Evolutionary conservation across 345 rosid genomes (phyloP).

Genomic region (Gossypium australe): DNA sequence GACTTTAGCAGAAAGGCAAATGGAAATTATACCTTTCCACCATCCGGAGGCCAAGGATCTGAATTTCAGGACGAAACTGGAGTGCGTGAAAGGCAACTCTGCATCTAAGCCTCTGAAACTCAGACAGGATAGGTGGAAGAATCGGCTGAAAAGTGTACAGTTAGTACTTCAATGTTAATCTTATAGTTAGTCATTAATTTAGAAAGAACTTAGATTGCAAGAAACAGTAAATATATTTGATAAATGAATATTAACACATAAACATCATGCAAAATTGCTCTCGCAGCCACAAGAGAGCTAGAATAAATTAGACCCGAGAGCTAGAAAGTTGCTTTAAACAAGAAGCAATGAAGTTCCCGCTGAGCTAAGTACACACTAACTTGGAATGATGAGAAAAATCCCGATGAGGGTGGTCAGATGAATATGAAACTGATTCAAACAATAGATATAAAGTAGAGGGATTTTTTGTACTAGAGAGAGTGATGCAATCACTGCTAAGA

Average conservation of each 20-base stretch:
- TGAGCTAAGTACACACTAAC: neutral
- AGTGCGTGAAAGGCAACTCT: slow-evolving; percentile 95
- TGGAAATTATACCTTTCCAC: slow-evolving; percentile 61
- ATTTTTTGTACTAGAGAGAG: neutral
- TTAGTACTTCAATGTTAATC: slow-evolving; percentile 13
- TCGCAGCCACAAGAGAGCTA: neutral
- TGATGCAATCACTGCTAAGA: neutral
- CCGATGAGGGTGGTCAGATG: neutral
- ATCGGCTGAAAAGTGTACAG: slow-evolving; percentile 47
- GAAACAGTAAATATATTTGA: neutral
- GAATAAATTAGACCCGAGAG: neutral
- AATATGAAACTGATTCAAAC: neutral
- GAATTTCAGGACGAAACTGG: slow-evolving; percentile 79
- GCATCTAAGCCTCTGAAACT: slow-evolving; percentile 92
- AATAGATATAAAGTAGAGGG: neutral
- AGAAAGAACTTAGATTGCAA: neutral
- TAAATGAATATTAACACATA: neutral
- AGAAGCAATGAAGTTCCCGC: neutral
- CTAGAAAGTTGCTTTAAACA: neutral
- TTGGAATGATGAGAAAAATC: neutral
- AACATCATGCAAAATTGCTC: neutral
- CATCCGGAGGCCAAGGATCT: slow-evolving; percentile 66
- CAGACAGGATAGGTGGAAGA: slow-evolving; percentile 75
- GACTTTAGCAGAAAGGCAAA: slow-evolving; percentile 1
- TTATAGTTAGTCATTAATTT: neutral